Evolutionary conservation across 2,329 filamentous ascomycete species (phyloP).

Genomic region (Cladosporium velox): DNA sequence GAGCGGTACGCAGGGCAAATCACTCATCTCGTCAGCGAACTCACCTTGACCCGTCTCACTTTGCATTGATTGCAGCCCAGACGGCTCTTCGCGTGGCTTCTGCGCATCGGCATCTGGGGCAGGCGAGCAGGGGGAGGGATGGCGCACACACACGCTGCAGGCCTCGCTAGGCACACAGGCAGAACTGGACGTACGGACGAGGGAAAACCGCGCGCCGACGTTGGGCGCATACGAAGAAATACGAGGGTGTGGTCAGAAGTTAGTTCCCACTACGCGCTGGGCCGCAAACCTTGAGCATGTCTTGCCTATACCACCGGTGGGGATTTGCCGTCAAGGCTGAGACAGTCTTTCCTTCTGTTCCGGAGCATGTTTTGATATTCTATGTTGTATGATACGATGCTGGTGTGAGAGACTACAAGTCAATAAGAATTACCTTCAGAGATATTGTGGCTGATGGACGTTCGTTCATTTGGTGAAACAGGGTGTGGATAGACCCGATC

Average conservation of each 20-base stretch:
- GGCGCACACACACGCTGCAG: neutral
- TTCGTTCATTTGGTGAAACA: neutral
- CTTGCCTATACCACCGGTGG: neutral
- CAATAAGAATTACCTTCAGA: too few relatives aligned
- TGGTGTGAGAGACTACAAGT: too few relatives aligned
- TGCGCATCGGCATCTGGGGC: conserved; percentile 22
- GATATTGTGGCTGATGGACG: neutral
- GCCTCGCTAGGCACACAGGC: conserved; percentile 8
- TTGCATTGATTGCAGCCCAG: conserved; percentile 34
- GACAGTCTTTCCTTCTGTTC: too few relatives aligned
- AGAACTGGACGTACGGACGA: neutral
- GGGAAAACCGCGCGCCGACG: neutral
- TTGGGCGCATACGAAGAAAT: conserved; percentile 20
- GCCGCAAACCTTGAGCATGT: conserved; percentile 18
- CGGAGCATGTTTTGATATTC: too few relatives aligned
- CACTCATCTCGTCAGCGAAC: neutral
- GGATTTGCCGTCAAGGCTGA: neutral
- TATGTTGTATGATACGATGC: too few relatives aligned
- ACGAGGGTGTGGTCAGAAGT: conserved; percentile 20
- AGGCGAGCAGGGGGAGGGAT: neutral
- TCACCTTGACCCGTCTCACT: conserved; percentile 32
- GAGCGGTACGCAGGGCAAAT: neutral
- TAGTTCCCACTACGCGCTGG: conserved; percentile 16
- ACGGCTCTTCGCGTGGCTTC: conserved; percentile 31
- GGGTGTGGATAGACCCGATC: neutral